Percentiles rank a stretch among this genome's conserved stretches.
phyloP scores from a whole-genome alignment of 495 filamentous ascomycete genomes.

The Friedmanniomyces simplex region DNA sequence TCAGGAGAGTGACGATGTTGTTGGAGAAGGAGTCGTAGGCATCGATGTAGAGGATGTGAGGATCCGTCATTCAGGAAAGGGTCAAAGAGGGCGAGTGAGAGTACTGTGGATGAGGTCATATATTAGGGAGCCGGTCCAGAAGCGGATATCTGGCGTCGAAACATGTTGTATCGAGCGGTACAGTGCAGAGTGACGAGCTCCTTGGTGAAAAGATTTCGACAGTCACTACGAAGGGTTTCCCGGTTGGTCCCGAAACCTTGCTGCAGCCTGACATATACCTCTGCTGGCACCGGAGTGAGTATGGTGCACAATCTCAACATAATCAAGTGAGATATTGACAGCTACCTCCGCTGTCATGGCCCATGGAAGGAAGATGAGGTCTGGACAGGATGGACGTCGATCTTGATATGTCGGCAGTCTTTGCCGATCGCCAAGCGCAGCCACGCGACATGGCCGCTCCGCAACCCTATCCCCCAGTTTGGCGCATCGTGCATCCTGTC shows the following conservation, averaged over 20 bases:
- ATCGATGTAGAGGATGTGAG: constrained; percentile 66
- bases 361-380: no score
- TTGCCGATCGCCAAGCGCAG: not conserved
- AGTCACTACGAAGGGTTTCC: not conserved
- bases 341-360: no score
- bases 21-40: constrained; percentile 94
- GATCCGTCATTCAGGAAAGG: not conserved
- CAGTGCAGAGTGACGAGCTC: no score
- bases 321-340: no score
- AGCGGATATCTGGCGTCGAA: no score
- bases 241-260: not conserved
- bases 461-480: not conserved
- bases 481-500: not conserved
- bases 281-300: no score
- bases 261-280: not conserved
- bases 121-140: no score
- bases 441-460: not conserved
- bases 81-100: no score
- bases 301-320: no score
- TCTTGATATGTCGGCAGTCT: not conserved
- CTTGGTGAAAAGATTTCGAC: not conserved
- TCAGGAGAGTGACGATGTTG: constrained; percentile 75
- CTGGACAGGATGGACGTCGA: not conserved
- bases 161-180: no score
- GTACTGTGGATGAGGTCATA: no score